Conservation (phyloP, 768 basidiomycete genomes). For the Lactifluus echinatus region DNA sequence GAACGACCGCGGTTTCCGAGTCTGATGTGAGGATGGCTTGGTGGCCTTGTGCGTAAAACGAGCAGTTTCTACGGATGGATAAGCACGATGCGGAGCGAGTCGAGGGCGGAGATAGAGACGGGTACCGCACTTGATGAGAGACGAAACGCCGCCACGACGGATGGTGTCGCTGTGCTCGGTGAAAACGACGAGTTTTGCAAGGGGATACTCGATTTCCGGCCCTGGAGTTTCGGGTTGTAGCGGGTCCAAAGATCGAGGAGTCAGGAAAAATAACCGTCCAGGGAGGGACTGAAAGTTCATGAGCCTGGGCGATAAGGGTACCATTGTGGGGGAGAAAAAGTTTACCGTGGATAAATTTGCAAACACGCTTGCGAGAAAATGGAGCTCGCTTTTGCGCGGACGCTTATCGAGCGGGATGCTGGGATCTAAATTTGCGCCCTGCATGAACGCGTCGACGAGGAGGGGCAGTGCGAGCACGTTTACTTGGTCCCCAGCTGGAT, state of each 20-base stretch:
- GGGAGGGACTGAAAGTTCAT: constrained; percentile 48
- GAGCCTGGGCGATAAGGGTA: not conserved
- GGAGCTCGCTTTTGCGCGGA: constrained; percentile 65
- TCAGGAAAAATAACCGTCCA: constrained; percentile 75
- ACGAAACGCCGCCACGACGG: constrained; percentile 78
- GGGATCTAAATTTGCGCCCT: constrained; percentile 53
- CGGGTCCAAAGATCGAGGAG: constrained; percentile 48
- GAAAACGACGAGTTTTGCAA: constrained; percentile 75
- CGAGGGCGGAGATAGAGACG: not conserved
- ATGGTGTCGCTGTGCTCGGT: constrained; percentile 87
- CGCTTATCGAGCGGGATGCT: constrained; percentile 40
- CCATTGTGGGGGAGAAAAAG: constrained; percentile 25
- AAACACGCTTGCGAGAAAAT: constrained; percentile 92
- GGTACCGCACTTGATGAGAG: constrained; percentile 67
- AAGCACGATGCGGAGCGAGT: constrained; percentile 12
- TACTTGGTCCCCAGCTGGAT: constrained; percentile 45
- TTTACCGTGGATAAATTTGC: constrained; percentile 83
- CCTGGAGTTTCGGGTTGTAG: constrained; percentile 36
- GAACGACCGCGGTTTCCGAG: constrained; percentile 42
- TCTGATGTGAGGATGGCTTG: constrained; percentile 65
- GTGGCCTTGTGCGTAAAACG: constrained; percentile 62
- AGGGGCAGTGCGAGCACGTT: constrained; percentile 65
- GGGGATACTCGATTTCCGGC: constrained; percentile 58
- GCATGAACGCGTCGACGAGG: constrained; percentile 83
- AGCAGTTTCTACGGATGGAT: constrained; percentile 56